Evolutionary conservation across 176 grass and related monocot species (phyloP).

Genomic region (Saccharum spontaneum): DNA sequence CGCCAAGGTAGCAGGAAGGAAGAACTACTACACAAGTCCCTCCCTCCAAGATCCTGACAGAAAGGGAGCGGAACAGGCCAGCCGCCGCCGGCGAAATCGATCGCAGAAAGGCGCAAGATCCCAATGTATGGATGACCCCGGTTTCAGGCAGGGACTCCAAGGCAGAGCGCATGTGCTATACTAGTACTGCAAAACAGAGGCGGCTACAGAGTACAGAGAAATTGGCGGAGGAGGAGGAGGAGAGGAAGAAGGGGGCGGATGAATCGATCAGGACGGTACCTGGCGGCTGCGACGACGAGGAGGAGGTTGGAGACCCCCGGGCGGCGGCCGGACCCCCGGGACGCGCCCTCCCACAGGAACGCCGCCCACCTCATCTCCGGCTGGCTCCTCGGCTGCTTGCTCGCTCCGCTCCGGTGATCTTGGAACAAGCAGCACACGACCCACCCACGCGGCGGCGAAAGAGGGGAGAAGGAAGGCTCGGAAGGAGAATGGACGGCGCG

Average conservation of each 20-base stretch:
- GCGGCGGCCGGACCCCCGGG: slow-evolving; percentile 5
- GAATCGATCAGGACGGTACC: slow-evolving; percentile 25
- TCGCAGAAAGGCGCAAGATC: neutral
- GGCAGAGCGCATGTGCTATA: neutral
- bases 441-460: neutral
- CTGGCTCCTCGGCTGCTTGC: too few relatives aligned
- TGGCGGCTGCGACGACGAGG: slow-evolving; percentile 70
- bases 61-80: neutral
- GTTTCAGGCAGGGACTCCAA: too few relatives aligned
- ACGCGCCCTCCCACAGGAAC: slow-evolving; percentile 46
- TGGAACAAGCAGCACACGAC: neutral
- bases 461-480: neutral
- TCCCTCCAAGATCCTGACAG: neutral
- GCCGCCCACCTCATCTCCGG: slow-evolving; percentile 48
- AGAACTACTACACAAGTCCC: neutral
- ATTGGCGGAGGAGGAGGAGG: neutral
- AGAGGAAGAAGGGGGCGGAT: neutral
- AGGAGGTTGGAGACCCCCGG: slow-evolving; percentile 67
- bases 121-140: neutral
- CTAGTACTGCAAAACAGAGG: neutral
- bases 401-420: slow-evolving; percentile 16
- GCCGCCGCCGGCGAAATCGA: neutral
- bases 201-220: neutral
- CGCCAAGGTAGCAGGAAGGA: neutral
- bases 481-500: neutral